These are phyloP conservation scores for Aspergillus sojae DNA, from an alignment of 2,329 filamentous ascomycete species.

Conservation along the genomic window DNA sequence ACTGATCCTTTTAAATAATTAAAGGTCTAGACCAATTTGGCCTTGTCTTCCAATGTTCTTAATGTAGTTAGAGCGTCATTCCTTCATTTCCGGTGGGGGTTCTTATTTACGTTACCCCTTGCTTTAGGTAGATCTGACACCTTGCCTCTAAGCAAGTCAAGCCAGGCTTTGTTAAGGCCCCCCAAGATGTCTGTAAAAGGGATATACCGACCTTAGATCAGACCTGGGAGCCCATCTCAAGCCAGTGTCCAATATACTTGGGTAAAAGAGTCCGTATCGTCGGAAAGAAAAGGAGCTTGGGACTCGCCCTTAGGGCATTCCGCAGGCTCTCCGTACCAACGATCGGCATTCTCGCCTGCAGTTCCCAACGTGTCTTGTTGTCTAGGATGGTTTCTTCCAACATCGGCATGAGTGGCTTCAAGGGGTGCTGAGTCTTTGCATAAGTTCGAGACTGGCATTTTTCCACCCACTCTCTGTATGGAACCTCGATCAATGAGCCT, in stretches of 20 bases:
- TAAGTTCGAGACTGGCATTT: background rate
- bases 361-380: slow-evolving; percentile 1
- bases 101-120: background rate
- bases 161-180: background rate
- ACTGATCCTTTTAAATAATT: no score
- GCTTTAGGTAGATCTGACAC: background rate
- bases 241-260: background rate
- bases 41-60: background rate
- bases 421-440: background rate
- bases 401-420: slow-evolving; percentile 3
- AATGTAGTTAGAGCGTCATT: background rate
- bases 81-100: background rate
- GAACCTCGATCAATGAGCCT: background rate
- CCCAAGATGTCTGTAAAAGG: no score
- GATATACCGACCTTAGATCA: background rate
- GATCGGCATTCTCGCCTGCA: slow-evolving; percentile 4
- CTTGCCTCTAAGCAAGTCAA: background rate
- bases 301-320: background rate
- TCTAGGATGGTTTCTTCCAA: background rate
- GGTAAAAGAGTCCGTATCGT: background rate
- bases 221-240: background rate
- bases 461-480: background rate
- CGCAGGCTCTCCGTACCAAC: background rate
- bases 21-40: background rate
- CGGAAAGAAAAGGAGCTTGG: background rate